Base-by-base conservation (phyloP, 257 asterid species). In the Striga asiatica region DNA sequence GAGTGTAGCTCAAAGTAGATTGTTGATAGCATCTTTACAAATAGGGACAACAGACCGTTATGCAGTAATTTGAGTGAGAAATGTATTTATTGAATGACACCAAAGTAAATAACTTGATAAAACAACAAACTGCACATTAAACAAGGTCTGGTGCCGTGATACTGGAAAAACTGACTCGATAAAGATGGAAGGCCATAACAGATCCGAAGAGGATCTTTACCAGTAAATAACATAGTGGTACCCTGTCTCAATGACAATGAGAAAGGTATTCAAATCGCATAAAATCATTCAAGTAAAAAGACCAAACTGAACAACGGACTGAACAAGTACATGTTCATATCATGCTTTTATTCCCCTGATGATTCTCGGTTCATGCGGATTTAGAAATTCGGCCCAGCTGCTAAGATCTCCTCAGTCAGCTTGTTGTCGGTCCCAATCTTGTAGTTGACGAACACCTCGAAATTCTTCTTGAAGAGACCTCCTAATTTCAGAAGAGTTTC, bases 381-480 rank as follows among this genome's bases (percentile, higher is more conserved):
- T 72, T 66, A 82, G 73, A 80, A 74, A 62, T 70, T 78, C 9
- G 97, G 97, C 25, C 97, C 97, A 48, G 95, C 95, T 4, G 94
- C 91, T 5, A 88, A 59, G 60, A 88, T 88, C 78, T 84, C 76
- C 68, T 82, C 80, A 6, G 91, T 69, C 31, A 88, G 81, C 21
- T 58, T 77, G 70, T 50, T 70, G 66, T 82, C 94, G 13, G 83
- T 12, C 50, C 95, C 97, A 58, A 88, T 82, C 76, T 75, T 88
- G 72, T 82, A 73, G 73, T 47, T 74, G 25, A 76, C 27, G 60
- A 84, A 88, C 12, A 65, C 94, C 58, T 84, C 94, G 49, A 88
- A 85, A 35, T 84, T 82, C 76, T 84, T 84, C 92, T 75, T 82
- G 73, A 88, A 88, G 37, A 88, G 76, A 17, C 94, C 94, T 24